These are phyloP conservation scores for Sordaria brevicollis DNA, from an alignment of 495 filamentous ascomycete genomes.

Conservation along the genomic window DNA sequence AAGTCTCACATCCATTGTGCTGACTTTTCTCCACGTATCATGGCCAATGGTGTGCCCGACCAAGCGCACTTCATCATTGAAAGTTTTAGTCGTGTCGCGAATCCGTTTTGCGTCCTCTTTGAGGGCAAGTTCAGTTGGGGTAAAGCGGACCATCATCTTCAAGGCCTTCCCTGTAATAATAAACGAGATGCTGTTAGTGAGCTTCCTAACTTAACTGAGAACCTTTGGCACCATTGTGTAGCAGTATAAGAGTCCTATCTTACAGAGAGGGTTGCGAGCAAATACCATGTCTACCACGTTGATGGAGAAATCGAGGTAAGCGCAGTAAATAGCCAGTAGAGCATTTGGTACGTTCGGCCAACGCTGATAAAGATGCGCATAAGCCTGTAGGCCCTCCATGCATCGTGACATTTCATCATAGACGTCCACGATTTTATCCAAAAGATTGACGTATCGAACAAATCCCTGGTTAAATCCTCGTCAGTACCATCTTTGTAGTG, in stretches of 20 bases:
- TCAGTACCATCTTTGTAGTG: not conserved
- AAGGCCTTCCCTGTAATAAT: not conserved
- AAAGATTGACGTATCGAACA: not conserved
- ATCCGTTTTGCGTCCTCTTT: not conserved
- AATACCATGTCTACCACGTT: not conserved
- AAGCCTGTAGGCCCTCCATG: not conserved
- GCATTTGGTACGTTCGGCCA: not conserved
- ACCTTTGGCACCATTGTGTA: no score
- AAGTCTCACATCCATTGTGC: not conserved
- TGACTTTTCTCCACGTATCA: not conserved
- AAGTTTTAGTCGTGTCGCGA: not conserved
- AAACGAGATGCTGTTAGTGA: not conserved
- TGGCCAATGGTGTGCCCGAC: not conserved
- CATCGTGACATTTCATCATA: not conserved
- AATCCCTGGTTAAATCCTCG: not conserved
- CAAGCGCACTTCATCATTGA: not conserved
- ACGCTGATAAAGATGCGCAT: not conserved
- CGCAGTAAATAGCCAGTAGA: not conserved
- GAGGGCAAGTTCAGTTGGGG: not conserved
- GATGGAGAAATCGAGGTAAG: not conserved
- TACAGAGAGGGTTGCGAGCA: not conserved
- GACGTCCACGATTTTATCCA: not conserved
- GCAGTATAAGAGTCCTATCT: no score
- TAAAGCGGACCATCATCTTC: not conserved
- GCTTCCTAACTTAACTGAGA: not conserved